A percentile compares a stretch with the other conserved stretches of the same genome.
Conservation (phyloP, 2,329 filamentous ascomycete species). For the Fusarium sulawesiense region DNA sequence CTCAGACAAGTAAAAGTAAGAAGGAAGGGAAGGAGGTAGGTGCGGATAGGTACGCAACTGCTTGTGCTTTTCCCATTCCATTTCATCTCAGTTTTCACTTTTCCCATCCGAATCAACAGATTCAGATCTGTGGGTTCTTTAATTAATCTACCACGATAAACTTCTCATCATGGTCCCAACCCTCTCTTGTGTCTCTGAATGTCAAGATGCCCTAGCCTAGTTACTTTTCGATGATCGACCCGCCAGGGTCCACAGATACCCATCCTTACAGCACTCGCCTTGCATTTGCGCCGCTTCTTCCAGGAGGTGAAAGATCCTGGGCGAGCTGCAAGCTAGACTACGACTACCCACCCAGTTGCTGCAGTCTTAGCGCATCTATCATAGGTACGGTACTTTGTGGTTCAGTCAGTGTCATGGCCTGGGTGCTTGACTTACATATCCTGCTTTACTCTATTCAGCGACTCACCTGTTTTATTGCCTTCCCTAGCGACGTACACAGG, state of each 20-base stretch:
- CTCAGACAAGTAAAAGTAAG: background rate
- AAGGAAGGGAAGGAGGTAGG: background rate
- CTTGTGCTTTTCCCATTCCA: background rate
- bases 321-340: background rate
- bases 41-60: background rate
- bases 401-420: background rate
- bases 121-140: background rate
- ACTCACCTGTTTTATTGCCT: slow-evolving; percentile 2
- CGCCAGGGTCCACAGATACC: slow-evolving; percentile 20
- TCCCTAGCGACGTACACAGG: background rate
- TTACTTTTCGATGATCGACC: slow-evolving; percentile 18
- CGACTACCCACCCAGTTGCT: background rate
- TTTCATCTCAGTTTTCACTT: background rate
- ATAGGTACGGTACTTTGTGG: background rate
- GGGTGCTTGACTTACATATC: background rate
- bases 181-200: background rate
- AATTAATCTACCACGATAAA: background rate
- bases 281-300: background rate
- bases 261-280: slow-evolving; percentile 10
- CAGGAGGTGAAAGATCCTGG: slow-evolving; percentile 13
- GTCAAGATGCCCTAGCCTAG: background rate
- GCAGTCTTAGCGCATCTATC: background rate
- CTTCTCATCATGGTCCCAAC: slow-evolving; percentile 4
- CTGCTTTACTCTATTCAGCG: slow-evolving; percentile 12
- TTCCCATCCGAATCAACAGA: background rate